phyloP scores from a whole-genome alignment of 1,139 yeast genomes.

The Kazachstania sp. region DNA sequence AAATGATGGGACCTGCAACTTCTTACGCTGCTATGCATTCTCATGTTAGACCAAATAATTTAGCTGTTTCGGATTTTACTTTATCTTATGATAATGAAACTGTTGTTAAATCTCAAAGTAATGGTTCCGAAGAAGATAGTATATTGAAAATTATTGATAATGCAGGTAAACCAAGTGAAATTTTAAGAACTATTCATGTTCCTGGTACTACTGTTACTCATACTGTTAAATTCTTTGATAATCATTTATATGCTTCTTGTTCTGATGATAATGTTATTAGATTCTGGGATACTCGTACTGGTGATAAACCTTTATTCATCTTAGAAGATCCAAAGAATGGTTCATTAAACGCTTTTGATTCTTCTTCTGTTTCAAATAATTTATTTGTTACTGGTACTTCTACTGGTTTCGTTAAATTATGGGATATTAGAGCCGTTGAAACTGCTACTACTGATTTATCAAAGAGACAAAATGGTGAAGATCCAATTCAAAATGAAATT shows the following conservation, averaged over 20 bases:
- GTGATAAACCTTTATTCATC: slow-evolving; percentile 21
- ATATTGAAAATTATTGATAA: slow-evolving; percentile 25
- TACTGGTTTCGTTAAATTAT: slow-evolving; percentile 26
- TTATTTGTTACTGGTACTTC: slow-evolving; percentile 28
- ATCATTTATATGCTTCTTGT: slow-evolving; percentile 25
- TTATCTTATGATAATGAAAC: slow-evolving; percentile 21
- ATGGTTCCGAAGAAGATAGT: slow-evolving; percentile 20
- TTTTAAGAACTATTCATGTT: slow-evolving; percentile 19
- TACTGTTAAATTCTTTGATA: slow-evolving; percentile 24
- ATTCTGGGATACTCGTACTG: slow-evolving; percentile 28
- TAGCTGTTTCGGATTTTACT: slow-evolving; percentile 23
- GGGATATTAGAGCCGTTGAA: slow-evolving; percentile 28
- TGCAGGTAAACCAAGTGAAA: slow-evolving; percentile 23
- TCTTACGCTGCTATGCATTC: slow-evolving; percentile 23
- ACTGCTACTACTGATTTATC: slow-evolving; percentile 18
- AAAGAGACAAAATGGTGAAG: slow-evolving; percentile 21
- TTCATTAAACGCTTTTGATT: slow-evolving; percentile 20
- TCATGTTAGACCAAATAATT: slow-evolving; percentile 13
- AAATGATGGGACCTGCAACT: slow-evolving; percentile 26
- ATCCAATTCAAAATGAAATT: slow-evolving; percentile 23
- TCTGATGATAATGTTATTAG: slow-evolving; percentile 25
- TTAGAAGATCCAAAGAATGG: slow-evolving; percentile 24
- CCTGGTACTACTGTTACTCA: slow-evolving; percentile 24
- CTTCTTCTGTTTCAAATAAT: slow-evolving; percentile 21
- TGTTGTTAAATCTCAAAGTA: slow-evolving; percentile 25